Base-by-base conservation (phyloP, 306 rosid species). In the Dryas drummondii region DNA sequence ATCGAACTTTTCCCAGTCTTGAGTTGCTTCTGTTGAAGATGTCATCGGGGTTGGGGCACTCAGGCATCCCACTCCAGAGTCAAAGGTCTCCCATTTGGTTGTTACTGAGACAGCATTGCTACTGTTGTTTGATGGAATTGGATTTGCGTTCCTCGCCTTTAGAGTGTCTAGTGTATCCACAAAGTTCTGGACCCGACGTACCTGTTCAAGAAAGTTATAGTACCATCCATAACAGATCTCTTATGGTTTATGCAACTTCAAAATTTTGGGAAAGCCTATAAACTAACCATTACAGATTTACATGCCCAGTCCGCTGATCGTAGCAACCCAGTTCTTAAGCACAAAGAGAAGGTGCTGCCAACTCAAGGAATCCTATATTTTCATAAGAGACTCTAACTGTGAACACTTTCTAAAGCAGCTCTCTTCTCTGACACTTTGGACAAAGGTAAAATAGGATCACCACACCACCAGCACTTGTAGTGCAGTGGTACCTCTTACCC, bases 111-210 rank as follows among this genome's bases (percentile, higher is more conserved):
- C 90, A 49, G 91, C 75, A 51, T 83, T 86, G 73, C 79, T 83
- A 74, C 56, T 79, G 77, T 72, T 84, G 79, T 79, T 63, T 27
- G 37, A 27, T 27, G 37, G 37, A 66, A 12, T 44, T 5, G 91
- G 89, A 19, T 82, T 85, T 69, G 88, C 75, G 87, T 88, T 89
- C 83, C 83, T 86, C 48, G 45, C 86, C 80, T 87, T 93, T 26
- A 91, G 82, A 51, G 82, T 60, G 68, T 93, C 97, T 65, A 93
- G 45, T 5, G 75, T 70, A 76, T 93, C 97, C 68, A 93, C 97
- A 0, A 81, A 77, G 68, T 83, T 78, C 90, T 91, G 98, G 78
- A 91, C 88, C 13, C 94, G 93, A 4, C 83, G 87, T 41, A 94
- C 97, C 98, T 91, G 89, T 76, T 57, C 19, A 77, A 12, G 48